A percentile compares a stretch with the other conserved stretches of the same genome.
Evolutionary conservation across 2,329 filamentous ascomycete genomes (phyloP).

Genomic region (Trichoderma simmonsii): DNA sequence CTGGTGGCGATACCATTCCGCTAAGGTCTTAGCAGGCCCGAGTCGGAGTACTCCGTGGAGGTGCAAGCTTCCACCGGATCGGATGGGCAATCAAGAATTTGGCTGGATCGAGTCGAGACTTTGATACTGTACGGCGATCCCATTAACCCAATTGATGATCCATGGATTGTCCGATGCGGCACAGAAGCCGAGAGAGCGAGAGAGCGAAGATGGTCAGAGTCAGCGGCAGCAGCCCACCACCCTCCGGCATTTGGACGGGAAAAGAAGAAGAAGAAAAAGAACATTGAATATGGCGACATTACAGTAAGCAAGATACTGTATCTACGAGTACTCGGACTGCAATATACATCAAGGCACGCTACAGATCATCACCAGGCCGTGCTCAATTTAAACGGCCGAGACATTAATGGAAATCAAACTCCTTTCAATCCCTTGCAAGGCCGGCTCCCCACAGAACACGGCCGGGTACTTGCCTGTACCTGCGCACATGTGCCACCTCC

Average conservation of each 20-base stretch:
- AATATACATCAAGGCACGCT: background rate
- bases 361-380: background rate
- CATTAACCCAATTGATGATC: background rate
- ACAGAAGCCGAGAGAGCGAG: background rate
- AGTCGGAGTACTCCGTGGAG: background rate
- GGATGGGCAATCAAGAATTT: background rate
- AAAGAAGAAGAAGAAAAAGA: no score
- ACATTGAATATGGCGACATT: no score
- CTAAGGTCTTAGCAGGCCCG: background rate
- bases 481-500: background rate
- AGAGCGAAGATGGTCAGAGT: background rate
- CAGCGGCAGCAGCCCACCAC: background rate
- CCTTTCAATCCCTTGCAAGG: background rate
- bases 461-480: background rate
- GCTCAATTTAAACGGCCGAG: background rate
- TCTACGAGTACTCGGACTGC: no score
- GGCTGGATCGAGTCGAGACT: background rate
- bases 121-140: background rate
- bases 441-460: no score
- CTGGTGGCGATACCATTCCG: background rate
- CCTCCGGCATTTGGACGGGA: no score
- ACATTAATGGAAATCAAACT: background rate
- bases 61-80: background rate
- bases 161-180: background rate
- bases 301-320: no score